Conservation (phyloP, 2,329 filamentous ascomycete species). For the Pseudogymnoascus sp. region DNA sequence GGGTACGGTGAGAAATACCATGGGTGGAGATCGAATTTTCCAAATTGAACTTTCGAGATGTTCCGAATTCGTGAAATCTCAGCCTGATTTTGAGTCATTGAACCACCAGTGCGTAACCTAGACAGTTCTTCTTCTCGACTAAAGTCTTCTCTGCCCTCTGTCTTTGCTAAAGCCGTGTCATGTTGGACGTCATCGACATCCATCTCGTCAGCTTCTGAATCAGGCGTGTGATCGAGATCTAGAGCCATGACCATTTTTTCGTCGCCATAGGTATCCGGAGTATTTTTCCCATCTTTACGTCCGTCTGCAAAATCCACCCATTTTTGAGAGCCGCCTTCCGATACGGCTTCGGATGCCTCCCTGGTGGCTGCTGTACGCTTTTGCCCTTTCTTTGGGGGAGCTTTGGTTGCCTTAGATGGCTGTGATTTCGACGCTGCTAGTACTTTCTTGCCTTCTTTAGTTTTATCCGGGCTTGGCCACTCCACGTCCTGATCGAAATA, state of each 20-base stretch:
- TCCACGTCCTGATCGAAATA: conserved; percentile 87
- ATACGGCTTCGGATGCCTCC: conserved; percentile 26
- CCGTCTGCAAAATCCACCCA: conserved; percentile 22
- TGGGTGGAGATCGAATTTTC: conserved; percentile 80
- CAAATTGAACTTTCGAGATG: conserved; percentile 89
- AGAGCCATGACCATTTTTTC: conserved; percentile 21
- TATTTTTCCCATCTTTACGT: conserved; percentile 23
- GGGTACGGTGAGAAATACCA: conserved; percentile 99
- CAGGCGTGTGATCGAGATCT: conserved; percentile 27
- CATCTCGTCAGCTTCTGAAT: conserved; percentile 35
- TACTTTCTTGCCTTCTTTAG: conserved; percentile 69
- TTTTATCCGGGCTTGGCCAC: conserved; percentile 77
- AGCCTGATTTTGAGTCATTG: conserved; percentile 97
- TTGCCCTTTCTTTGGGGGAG: conserved; percentile 30
- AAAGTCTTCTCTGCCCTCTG: conserved; percentile 37
- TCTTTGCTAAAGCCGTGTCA: conserved; percentile 24
- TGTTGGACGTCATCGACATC: conserved; percentile 45
- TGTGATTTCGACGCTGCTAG: conserved; percentile 37
- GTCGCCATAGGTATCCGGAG: conserved; percentile 23
- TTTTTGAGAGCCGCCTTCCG: conserved; percentile 25
- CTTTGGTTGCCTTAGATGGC: conserved; percentile 34
- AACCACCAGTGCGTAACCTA: conserved; percentile 85
- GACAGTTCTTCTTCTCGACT: conserved; percentile 89
- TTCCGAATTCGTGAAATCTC: conserved; percentile 95
- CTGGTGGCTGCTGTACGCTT: conserved; percentile 28